phyloP scores from a whole-genome alignment of 2,329 filamentous ascomycete species.

The Pleurostoma richardsiae region DNA sequence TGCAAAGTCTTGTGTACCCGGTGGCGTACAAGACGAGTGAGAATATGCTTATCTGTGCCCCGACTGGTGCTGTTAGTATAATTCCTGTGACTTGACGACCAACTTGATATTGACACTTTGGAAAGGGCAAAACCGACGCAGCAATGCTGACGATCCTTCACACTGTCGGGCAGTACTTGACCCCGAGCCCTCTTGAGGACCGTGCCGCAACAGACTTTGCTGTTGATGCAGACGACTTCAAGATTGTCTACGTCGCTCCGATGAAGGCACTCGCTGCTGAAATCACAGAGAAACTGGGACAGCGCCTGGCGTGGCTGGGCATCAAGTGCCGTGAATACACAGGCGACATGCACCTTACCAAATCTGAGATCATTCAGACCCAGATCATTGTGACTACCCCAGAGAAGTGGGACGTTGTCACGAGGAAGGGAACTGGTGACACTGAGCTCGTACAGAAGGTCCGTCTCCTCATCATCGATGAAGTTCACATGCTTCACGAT shows the following conservation, averaged over 20 bases:
- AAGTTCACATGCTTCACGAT: constrained; percentile 99
- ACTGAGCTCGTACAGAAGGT: constrained; percentile 98
- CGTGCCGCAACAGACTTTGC: constrained; percentile 71
- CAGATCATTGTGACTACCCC: constrained; percentile 98
- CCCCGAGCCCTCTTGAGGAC: constrained; percentile 73
- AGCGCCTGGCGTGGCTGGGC: constrained; percentile 87
- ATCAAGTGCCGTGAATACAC: constrained; percentile 91
- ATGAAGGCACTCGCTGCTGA: constrained; percentile 99
- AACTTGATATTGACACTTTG: constrained; percentile 6
- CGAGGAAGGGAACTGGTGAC: constrained; percentile 92
- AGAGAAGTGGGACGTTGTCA: constrained; percentile 99
- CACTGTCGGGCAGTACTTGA: constrained; percentile 78
- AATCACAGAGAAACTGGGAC: constrained; percentile 90
- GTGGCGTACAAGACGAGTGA: constrained; percentile 94
- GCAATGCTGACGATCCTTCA: constrained; percentile 96
- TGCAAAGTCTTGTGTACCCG: constrained; percentile 95
- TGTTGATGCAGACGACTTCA: constrained; percentile 85
- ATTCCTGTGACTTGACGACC: background rate
- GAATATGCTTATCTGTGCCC: constrained; percentile 98
- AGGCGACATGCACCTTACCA: constrained; percentile 98
- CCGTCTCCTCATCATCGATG: constrained; percentile 91
- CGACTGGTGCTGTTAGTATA: constrained; percentile 73
- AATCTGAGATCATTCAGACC: constrained; percentile 89
- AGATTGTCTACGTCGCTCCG: constrained; percentile 96
- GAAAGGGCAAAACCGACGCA: constrained; percentile 88